phyloP scores from a whole-genome alignment of 1,284 basidiomycete species.

The Ustilago trichophora region DNA sequence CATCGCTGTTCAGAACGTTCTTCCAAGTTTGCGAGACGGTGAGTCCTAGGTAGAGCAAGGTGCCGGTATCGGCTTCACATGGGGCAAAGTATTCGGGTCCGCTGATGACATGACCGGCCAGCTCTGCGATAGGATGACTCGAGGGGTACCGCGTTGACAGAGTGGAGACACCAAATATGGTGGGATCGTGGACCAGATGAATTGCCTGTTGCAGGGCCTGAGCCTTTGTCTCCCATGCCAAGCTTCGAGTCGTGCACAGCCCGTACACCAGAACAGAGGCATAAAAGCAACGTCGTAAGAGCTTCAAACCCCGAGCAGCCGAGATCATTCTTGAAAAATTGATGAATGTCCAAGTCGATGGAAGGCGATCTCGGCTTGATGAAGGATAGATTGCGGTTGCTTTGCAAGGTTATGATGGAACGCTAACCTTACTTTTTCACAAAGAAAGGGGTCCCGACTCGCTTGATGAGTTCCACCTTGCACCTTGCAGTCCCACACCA shows the following conservation, averaged over 20 bases:
- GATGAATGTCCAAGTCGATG: too few relatives aligned
- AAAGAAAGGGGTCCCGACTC: too few relatives aligned
- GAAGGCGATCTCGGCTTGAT: too few relatives aligned
- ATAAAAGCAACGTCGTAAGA: neutral
- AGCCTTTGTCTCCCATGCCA: conserved; percentile 24
- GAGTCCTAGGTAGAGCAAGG: conserved; percentile 61
- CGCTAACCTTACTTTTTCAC: too few relatives aligned
- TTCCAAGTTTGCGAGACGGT: conserved; percentile 63
- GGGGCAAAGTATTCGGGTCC: conserved; percentile 64
- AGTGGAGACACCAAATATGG: conserved; percentile 51
- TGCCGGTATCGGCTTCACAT: conserved; percentile 49
- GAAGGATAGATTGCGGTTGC: too few relatives aligned
- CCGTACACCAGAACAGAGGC: neutral
- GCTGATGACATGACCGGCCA: conserved; percentile 37
- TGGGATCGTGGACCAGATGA: conserved; percentile 31
- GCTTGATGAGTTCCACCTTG: too few relatives aligned
- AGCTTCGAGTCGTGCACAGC: neutral
- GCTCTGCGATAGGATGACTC: conserved; percentile 22
- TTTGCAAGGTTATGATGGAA: neutral
- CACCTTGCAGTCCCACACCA: too few relatives aligned
- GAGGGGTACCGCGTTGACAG: conserved; percentile 48
- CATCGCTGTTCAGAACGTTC: conserved; percentile 44
- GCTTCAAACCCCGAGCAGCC: neutral
- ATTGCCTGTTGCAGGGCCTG: conserved; percentile 36
- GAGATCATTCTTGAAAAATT: neutral